Conservation (phyloP, 805 yeast species). For the Isabelozyma pseudorhagii region DNA sequence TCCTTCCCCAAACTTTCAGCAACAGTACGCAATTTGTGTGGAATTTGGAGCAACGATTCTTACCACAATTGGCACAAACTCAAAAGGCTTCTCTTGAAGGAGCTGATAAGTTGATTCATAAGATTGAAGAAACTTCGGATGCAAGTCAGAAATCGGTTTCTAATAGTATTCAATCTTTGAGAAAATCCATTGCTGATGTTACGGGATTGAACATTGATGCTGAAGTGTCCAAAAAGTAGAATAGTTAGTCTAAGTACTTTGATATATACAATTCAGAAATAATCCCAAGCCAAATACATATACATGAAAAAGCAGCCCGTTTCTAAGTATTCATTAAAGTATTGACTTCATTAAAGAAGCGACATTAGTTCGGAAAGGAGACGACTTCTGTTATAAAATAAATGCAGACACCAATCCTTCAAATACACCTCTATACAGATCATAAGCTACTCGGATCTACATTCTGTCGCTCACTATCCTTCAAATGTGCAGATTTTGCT, state of each 20-base stretch:
- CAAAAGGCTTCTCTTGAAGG: conserved; percentile 50
- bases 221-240: conserved; percentile 51
- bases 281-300: neutral
- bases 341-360: no score
- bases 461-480: no score
- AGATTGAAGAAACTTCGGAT: conserved; percentile 42
- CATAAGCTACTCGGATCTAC: no score
- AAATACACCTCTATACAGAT: no score
- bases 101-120: conserved; percentile 42
- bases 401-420: no score
- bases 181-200: conserved; percentile 44
- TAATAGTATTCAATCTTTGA: conserved; percentile 34
- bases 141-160: conserved; percentile 36
- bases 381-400: no score
- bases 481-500: no score
- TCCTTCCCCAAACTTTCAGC: conserved; percentile 68
- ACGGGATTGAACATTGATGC: conserved; percentile 73
- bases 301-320: neutral
- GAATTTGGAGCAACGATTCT: conserved; percentile 54
- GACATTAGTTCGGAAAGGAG: no score
- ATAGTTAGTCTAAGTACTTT: neutral
- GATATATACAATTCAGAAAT: neutral
- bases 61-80: conserved; percentile 62
- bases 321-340: no score
- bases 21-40: conserved; percentile 59